Base-by-base conservation (phyloP, 2,329 filamentous ascomycete genomes). In the Claviceps sorghi region DNA sequence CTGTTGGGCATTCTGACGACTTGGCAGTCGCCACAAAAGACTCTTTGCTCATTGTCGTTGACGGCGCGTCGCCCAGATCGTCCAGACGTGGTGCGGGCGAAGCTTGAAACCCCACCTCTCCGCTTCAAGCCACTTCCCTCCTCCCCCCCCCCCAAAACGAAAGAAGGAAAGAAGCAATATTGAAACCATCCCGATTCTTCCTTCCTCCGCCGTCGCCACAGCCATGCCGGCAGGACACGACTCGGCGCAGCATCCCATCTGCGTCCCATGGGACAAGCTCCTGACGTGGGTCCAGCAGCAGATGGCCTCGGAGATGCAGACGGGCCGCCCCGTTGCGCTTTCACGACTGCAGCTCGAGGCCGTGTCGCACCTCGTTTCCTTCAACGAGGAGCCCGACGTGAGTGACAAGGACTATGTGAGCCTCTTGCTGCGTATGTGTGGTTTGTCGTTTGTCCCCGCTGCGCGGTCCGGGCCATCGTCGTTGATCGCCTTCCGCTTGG, bases 251-350 rank as follows among this genome's bases (percentile, higher is more conserved):
- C 5, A 43, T 32, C 15, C n/a, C 2, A 32, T 58, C 13, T 44
- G 55, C 41, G 57, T 66, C 17, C 57, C 65, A 17, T 72, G 66
- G 63, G 55, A 56, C n/a, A 60, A 59, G 19, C 57, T 74, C 50
- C 67, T 66, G 49, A 59, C 58, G 17, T 75, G 69, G 69, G 64
- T 73, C 51, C 64, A 66, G 26, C 46, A 62, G 21, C 69, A 75
- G 49, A 70, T 72, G 52, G 59, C 61, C 2, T 61, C 59, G 44
- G 67, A 71, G 58, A 57, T 52, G 10, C 38, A 57, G 7, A 55
- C 63, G 38, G 62, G 61, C 7, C 41, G 56, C 15, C 67, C 71
- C 0, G 64, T 68, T 1, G 65, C 66, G 0, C 58, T 77, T 32
- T 66, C 67, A 0, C 61, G 63, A 4, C 56, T 60, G 4, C 67